phyloP scores from a whole-genome alignment of 352 stramenopile genomes.

The Phytopythium aichiense region DNA sequence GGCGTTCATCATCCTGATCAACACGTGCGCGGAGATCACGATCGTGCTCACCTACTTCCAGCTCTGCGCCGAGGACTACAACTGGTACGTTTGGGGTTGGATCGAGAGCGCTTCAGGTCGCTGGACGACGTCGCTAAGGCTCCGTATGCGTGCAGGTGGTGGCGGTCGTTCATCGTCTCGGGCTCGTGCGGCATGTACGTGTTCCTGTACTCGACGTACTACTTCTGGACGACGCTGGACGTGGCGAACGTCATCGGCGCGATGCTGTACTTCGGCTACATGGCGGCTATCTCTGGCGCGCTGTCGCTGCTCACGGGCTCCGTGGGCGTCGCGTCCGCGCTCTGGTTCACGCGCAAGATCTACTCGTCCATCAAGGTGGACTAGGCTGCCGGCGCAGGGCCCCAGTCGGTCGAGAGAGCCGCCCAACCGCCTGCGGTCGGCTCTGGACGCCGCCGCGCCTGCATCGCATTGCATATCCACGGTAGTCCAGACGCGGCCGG shows the following conservation, averaged over 20 bases:
- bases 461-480: not conserved
- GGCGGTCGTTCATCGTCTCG: slow-evolving; percentile 97
- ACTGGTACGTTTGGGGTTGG: slow-evolving; percentile 89
- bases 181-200: slow-evolving; percentile 97
- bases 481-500: not conserved
- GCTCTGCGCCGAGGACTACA: slow-evolving; percentile 99
- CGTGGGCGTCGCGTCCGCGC: slow-evolving; percentile 95
- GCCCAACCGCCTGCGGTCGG: not conserved
- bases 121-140: not conserved
- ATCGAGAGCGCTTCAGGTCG: not conserved
- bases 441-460: not conserved
- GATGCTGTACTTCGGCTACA: slow-evolving; percentile 99
- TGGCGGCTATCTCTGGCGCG: slow-evolving; percentile 96
- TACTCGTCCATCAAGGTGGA: slow-evolving; percentile 98
- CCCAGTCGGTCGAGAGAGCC: not conserved
- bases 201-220: slow-evolving; percentile 99
- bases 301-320: slow-evolving; percentile 96
- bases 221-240: slow-evolving; percentile 96
- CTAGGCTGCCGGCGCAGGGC: slow-evolving; percentile 32
- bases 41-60: slow-evolving; percentile 99
- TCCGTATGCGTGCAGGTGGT: slow-evolving; percentile 78
- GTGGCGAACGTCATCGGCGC: slow-evolving; percentile 90
- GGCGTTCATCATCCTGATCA: slow-evolving; percentile 97
- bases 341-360: slow-evolving; percentile 99
- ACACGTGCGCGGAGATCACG: slow-evolving; percentile 99